Evolutionary conservation across 2,329 filamentous ascomycete genomes (phyloP).

Genomic region (Xylaria sp.): DNA sequence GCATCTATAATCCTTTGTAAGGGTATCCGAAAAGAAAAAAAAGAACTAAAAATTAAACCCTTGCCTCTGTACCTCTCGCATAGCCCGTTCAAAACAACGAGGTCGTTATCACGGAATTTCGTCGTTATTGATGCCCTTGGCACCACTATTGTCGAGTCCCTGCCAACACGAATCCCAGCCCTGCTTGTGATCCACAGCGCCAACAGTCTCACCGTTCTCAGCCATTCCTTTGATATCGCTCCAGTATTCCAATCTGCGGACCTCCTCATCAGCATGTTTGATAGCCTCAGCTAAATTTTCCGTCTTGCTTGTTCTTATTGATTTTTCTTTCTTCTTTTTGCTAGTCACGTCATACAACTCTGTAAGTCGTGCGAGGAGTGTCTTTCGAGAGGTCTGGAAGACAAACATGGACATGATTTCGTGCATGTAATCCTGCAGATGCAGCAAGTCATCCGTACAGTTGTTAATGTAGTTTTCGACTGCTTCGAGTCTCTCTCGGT

Average conservation of each 20-base stretch:
- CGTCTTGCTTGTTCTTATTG: conserved; percentile 58
- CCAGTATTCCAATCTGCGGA: conserved; percentile 86
- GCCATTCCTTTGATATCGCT: conserved; percentile 81
- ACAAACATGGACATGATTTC: conserved; percentile 88
- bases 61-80: conserved; percentile 18
- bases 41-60: conserved; percentile 11
- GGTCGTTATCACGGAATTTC: conserved; percentile 35
- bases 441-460: conserved; percentile 78
- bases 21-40: conserved; percentile 31
- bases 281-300: conserved; percentile 79
- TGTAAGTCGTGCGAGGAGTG: conserved; percentile 77
- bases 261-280: conserved; percentile 81
- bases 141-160: conserved; percentile 65
- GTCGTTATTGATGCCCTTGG: conserved; percentile 40
- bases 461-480: conserved; percentile 85
- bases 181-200: conserved; percentile 56
- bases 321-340: conserved; percentile 50
- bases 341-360: conserved; percentile 63
- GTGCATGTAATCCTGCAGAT: conserved; percentile 81
- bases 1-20: conserved; percentile 23
- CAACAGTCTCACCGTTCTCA: conserved; percentile 59
- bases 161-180: conserved; percentile 61
- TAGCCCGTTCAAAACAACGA: conserved; percentile 7
- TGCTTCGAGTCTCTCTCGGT: conserved; percentile 89
- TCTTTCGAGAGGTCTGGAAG: conserved; percentile 86